Conservation (phyloP, 2,329 filamentous ascomycete genomes). For the Arthrobotrys pseudoclavata region DNA sequence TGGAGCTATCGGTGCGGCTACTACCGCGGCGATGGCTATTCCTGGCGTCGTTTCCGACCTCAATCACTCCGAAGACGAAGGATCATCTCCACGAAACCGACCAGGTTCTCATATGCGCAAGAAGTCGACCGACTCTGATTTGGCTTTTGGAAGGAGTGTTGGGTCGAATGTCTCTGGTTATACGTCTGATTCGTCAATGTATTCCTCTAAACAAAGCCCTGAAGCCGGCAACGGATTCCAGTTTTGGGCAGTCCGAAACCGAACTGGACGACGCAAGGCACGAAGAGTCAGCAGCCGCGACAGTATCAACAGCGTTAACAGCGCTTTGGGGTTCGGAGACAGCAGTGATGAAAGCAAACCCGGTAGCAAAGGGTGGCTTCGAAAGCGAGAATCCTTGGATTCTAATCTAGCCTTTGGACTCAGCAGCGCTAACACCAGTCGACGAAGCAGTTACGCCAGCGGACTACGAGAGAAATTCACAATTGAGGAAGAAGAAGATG, state of each 20-base stretch:
- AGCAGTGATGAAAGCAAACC: constrained; percentile 37
- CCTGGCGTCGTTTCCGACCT: constrained; percentile 49
- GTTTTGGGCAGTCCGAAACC: constrained; percentile 46
- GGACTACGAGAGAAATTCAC: constrained; percentile 32
- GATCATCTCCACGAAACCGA: constrained; percentile 46
- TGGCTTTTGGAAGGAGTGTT: constrained; percentile 48
- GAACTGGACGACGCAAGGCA: constrained; percentile 41
- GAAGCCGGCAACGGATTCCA: constrained; percentile 50
- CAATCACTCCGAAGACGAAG: constrained; percentile 57
- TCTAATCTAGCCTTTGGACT: constrained; percentile 53
- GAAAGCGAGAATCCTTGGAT: constrained; percentile 49
- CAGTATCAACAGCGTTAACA: constrained; percentile 55
- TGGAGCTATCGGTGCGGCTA: constrained; percentile 11
- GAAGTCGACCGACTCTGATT: constrained; percentile 53
- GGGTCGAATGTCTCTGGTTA: constrained; percentile 44
- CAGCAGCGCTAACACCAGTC: constrained; percentile 43
- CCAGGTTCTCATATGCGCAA: constrained; percentile 51
- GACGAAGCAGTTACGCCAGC: constrained; percentile 49
- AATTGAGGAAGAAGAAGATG: constrained; percentile 44
- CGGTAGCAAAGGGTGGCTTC: constrained; percentile 29
- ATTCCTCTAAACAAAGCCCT: constrained; percentile 41
- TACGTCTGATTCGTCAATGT: constrained; percentile 58
- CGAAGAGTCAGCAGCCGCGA: constrained; percentile 52
- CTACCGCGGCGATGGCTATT: constrained; percentile 45
- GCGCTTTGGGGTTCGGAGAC: constrained; percentile 53